phyloP scores from a whole-genome alignment of 1,284 basidiomycete species.

The Moesziomyces aphidis region DNA sequence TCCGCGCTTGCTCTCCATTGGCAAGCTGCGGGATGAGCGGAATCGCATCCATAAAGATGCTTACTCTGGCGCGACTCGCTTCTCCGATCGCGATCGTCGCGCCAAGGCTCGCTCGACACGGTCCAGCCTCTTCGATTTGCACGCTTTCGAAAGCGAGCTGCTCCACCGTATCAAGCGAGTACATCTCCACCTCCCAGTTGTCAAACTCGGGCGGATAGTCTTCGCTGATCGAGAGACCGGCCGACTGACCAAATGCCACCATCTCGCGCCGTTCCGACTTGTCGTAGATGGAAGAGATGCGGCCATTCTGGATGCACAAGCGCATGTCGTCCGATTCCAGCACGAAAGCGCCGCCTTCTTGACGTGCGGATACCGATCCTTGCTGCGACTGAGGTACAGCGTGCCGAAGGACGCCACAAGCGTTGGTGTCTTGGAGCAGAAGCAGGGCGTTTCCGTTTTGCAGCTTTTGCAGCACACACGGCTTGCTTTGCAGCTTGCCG shows the following conservation, averaged over 20 bases:
- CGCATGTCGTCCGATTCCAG: constrained; percentile 42
- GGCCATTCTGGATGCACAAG: constrained; percentile 50
- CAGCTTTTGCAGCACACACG: constrained; percentile 31
- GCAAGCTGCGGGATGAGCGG: constrained; percentile 31
- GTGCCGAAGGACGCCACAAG: constrained; percentile 31
- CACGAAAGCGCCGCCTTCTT: constrained; percentile 52
- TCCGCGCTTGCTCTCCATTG: constrained; percentile 19
- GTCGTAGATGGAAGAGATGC: constrained; percentile 58
- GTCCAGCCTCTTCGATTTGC: constrained; percentile 80
- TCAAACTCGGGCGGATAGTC: constrained; percentile 64
- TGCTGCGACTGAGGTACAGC: constrained; percentile 2
- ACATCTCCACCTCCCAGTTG: constrained; percentile 86
- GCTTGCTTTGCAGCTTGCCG: constrained; percentile 23
- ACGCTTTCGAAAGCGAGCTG: constrained; percentile 81
- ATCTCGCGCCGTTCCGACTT: constrained; percentile 51
- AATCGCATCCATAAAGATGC: constrained; percentile 72
- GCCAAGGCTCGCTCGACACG: constrained; percentile 79
- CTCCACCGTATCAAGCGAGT: constrained; percentile 87
- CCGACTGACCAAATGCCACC: constrained; percentile 49
- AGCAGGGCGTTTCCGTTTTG: constrained; percentile 38
- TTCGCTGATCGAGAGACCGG: constrained; percentile 58
- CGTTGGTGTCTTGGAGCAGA: constrained; percentile 45
- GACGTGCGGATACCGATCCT: constrained; percentile 41
- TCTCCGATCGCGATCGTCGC: constrained; percentile 72
- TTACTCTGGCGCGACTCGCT: constrained; percentile 81